Conservation (phyloP, 345 rosid species). For the Euclidium syriacum region DNA sequence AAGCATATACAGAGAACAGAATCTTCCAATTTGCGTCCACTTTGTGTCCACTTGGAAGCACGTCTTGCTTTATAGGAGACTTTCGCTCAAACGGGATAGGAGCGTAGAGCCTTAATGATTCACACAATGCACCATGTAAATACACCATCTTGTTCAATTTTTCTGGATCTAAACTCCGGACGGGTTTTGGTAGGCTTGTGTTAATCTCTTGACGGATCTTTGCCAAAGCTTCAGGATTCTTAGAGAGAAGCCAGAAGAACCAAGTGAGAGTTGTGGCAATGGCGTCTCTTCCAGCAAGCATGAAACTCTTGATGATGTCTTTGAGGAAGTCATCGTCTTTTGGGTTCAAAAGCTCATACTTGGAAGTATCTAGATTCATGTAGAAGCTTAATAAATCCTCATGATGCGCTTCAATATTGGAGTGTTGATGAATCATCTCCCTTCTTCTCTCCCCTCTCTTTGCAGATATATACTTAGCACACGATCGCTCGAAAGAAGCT, state of each 20-base stretch:
- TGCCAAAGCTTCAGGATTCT: constrained; percentile 32
- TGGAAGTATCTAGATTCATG: constrained; percentile 17
- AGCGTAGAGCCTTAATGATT: constrained; percentile 34
- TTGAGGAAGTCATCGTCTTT: constrained; percentile 37
- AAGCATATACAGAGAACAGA: constrained; percentile 23
- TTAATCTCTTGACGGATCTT: constrained; percentile 30
- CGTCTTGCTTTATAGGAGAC: constrained; percentile 22
- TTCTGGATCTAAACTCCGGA: constrained; percentile 8
- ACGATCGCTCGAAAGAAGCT: constrained; percentile 4
- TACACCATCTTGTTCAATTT: constrained; percentile 30
- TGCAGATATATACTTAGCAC: constrained; percentile 25
- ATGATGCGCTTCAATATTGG: not conserved
- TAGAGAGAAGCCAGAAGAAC: constrained; percentile 46
- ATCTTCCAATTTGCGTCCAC: constrained; percentile 20
- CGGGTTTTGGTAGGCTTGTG: not conserved
- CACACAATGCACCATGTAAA: constrained; percentile 38
- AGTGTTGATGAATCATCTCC: not conserved
- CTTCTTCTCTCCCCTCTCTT: constrained; percentile 13
- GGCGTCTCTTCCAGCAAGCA: constrained; percentile 49
- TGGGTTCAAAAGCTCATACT: constrained; percentile 17
- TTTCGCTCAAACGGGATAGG: constrained; percentile 28
- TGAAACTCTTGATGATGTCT: constrained; percentile 40
- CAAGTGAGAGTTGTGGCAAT: constrained; percentile 35
- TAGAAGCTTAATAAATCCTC: constrained; percentile 18
- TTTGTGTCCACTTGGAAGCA: constrained; percentile 38